Conservation (phyloP, 768 basidiomycete genomes). For the Lactifluus subvellereus region DNA sequence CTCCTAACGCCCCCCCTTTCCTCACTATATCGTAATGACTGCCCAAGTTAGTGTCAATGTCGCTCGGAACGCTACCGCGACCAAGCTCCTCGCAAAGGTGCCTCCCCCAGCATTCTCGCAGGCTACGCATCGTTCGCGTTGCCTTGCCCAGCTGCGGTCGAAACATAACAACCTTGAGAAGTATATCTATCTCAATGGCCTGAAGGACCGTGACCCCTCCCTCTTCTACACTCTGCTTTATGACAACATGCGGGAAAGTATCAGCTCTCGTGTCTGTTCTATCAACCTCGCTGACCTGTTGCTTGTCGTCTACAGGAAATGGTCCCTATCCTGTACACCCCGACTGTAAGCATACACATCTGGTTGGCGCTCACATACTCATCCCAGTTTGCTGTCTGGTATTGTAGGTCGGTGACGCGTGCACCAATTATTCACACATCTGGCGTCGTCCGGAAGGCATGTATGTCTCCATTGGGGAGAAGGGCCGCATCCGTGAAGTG, state of each 20-base stretch:
- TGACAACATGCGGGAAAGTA: slow-evolving; percentile 58
- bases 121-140: slow-evolving; percentile 51
- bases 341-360: slow-evolving; percentile 85
- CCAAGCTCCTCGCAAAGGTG: slow-evolving; percentile 20
- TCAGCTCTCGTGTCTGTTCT: not conserved
- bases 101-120: slow-evolving; percentile 26
- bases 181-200: slow-evolving; percentile 75
- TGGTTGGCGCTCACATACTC: slow-evolving; percentile 70
- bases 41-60: slow-evolving; percentile 19
- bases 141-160: slow-evolving; percentile 62
- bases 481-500: slow-evolving; percentile 69
- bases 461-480: slow-evolving; percentile 79
- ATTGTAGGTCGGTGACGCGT: slow-evolving; percentile 23
- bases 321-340: slow-evolving; percentile 83
- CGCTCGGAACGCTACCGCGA: slow-evolving; percentile 8
- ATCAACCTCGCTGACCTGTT: not conserved
- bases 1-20: not conserved
- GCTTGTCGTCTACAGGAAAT: slow-evolving; percentile 37
- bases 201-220: slow-evolving; percentile 65
- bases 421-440: slow-evolving; percentile 24
- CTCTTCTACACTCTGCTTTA: slow-evolving; percentile 78
- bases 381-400: slow-evolving; percentile 47
- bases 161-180: slow-evolving; percentile 73
- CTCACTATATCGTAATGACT: slow-evolving; percentile 1
- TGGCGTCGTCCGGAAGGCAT: slow-evolving; percentile 24